Evolutionary conservation across 2,329 filamentous ascomycete genomes (phyloP).

Genomic region (Neofusicoccum parvum): DNA sequence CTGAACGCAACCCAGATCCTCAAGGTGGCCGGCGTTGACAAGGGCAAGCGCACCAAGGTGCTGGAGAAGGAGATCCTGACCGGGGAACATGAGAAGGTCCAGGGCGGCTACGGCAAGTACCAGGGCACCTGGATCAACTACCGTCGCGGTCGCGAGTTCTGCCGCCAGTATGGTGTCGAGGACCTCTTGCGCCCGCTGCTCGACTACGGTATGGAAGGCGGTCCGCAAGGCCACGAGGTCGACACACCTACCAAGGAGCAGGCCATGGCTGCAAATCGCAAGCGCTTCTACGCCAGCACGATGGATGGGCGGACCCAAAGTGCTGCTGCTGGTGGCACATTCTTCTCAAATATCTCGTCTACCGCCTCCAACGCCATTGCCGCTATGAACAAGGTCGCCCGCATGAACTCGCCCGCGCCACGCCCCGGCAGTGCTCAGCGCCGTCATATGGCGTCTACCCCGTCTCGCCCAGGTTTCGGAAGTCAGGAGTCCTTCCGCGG

Average conservation of each 20-base stretch:
- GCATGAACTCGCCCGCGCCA: conserved; percentile 84
- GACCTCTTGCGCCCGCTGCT: conserved; percentile 73
- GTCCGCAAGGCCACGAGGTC: conserved; percentile 70
- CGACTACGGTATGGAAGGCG: conserved; percentile 74
- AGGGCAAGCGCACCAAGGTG: conserved; percentile 96
- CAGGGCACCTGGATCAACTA: conserved; percentile 99
- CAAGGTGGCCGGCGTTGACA: conserved; percentile 95
- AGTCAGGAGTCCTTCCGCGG: conserved; percentile 67
- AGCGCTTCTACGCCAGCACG: conserved; percentile 82
- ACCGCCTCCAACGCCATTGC: conserved; percentile 92
- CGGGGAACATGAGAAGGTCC: conserved; percentile 96
- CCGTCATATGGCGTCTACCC: conserved; percentile 71
- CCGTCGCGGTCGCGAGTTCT: conserved; percentile 88
- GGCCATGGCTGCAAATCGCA: conserved; percentile 89
- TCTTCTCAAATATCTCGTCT: conserved; percentile 95
- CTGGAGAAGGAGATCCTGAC: conserved; percentile 96
- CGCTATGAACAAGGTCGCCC: conserved; percentile 88
- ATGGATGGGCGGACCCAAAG: conserved; percentile 69
- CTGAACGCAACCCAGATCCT: conserved; percentile 98
- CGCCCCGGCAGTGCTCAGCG: conserved; percentile 64
- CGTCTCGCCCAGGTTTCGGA: conserved; percentile 65
- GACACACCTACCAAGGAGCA: conserved; percentile 98
- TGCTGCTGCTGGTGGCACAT: conserved; percentile 72
- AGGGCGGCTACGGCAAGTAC: conserved; percentile 98
- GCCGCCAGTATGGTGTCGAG: conserved; percentile 75